A percentile compares a stretch with the other conserved stretches of the same genome.
Conservation (phyloP, 2,329 filamentous ascomycete genomes). For the Hortaea sp. region DNA sequence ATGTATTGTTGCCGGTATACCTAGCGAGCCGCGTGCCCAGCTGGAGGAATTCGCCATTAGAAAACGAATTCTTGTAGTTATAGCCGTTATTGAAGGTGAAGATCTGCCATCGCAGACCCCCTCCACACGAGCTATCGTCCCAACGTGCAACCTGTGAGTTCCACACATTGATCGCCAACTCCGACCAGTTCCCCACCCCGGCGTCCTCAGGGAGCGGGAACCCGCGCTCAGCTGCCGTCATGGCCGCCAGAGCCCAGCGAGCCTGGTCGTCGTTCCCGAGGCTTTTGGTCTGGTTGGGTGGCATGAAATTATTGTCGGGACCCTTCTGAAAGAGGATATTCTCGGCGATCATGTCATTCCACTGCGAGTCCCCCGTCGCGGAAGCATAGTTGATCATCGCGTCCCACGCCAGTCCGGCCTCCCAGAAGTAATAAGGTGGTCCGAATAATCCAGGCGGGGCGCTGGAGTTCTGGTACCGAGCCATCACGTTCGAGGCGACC, state of each 20-base stretch:
- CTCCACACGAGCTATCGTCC: conserved; percentile 55
- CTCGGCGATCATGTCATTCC: conserved; percentile 50
- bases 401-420: conserved; percentile 56
- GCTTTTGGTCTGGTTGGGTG: conserved; percentile 26
- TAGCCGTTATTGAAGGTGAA: conserved; percentile 67
- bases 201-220: conserved; percentile 47
- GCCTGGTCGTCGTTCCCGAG: conserved; percentile 49
- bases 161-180: conserved; percentile 66
- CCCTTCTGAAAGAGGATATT: conserved; percentile 53
- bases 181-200: conserved; percentile 48
- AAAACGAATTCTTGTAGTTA: conserved; percentile 71
- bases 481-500: background rate
- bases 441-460: conserved; percentile 16
- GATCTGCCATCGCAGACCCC: conserved; percentile 79
- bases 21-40: conserved; percentile 48
- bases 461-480: conserved; percentile 9
- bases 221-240: conserved; percentile 67
- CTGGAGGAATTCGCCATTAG: conserved; percentile 76
- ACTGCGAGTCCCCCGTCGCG: conserved; percentile 52
- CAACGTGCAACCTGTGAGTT: conserved; percentile 64
- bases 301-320: conserved; percentile 52
- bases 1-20: conserved; percentile 39
- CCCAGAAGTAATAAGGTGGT: conserved; percentile 42
- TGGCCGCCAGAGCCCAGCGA: conserved; percentile 73
- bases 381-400: conserved; percentile 60